Conservation (phyloP, 2,329 filamentous ascomycete species). For the Sclerotinia borealis region DNA sequence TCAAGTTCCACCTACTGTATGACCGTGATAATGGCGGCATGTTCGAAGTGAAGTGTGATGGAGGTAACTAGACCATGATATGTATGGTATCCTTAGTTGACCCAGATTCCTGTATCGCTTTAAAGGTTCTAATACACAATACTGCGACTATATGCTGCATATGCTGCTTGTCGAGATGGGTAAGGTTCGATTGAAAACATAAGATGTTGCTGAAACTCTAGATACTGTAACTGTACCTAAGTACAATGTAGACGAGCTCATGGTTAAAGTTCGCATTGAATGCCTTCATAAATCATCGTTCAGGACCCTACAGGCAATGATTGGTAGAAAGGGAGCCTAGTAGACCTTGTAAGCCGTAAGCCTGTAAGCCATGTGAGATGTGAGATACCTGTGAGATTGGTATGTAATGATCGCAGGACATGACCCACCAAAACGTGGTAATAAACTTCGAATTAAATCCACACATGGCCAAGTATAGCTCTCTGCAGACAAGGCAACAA, state of each 20-base stretch:
- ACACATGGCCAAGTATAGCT: slow-evolving; percentile 4
- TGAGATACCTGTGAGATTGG: background rate
- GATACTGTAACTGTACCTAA: background rate
- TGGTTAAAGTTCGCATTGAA: background rate
- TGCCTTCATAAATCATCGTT: background rate
- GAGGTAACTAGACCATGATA: background rate
- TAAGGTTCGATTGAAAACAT: background rate
- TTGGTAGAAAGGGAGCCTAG: slow-evolving; percentile 1
- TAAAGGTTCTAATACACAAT: background rate
- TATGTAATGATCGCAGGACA: background rate
- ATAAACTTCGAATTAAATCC: background rate
- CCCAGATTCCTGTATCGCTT: background rate
- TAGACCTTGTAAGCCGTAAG: no score
- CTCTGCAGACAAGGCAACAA: slow-evolving; percentile 7
- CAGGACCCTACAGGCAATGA: background rate
- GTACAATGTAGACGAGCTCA: background rate
- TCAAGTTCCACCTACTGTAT: background rate
- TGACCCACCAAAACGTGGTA: background rate
- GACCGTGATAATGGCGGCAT: background rate
- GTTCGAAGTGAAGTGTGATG: background rate
- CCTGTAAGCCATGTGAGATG: background rate
- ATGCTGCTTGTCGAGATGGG: background rate
- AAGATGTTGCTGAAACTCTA: background rate
- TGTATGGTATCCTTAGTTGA: background rate
- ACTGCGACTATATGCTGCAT: background rate